Conservation (phyloP, 1,139 yeast species). For the Trichomonascaceae sp. region DNA sequence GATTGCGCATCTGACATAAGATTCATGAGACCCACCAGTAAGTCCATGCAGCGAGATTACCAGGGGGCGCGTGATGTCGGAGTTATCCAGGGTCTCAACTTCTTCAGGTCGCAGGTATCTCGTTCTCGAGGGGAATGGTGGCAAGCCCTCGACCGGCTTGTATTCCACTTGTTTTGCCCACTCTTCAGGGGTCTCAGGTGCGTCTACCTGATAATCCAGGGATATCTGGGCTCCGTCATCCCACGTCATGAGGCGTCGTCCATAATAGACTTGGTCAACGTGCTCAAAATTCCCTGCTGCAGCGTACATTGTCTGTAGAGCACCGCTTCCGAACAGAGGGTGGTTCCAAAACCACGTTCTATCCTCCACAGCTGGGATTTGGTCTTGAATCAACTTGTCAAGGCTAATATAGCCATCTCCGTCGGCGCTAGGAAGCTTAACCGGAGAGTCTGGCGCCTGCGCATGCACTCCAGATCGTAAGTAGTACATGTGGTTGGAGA, state of each 20-base stretch:
- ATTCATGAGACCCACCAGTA: slow-evolving; percentile 88
- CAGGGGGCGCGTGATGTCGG: slow-evolving; percentile 40
- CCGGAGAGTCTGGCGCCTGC: slow-evolving; percentile 13
- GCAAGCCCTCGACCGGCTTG: slow-evolving; percentile 55
- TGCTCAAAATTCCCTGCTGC: slow-evolving; percentile 42
- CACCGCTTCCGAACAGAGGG: slow-evolving; percentile 59
- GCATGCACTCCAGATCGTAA: slow-evolving; percentile 8
- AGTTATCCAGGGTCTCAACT: slow-evolving; percentile 21
- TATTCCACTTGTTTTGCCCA: slow-evolving; percentile 39
- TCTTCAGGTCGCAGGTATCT: slow-evolving; percentile 51
- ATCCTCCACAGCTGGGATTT: slow-evolving; percentile 35
- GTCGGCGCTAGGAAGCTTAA: slow-evolving; percentile 24
- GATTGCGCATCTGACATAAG: slow-evolving; percentile 53
- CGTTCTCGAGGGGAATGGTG: slow-evolving; percentile 66
- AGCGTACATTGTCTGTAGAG: slow-evolving; percentile 61
- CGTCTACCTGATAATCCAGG: slow-evolving; percentile 57
- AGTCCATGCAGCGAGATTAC: slow-evolving; percentile 70
- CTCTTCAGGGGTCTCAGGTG: slow-evolving; percentile 32
- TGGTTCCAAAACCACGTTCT: slow-evolving; percentile 40
- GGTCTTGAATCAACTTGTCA: slow-evolving; percentile 28
- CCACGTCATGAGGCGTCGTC: slow-evolving; percentile 54
- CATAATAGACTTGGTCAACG: slow-evolving; percentile 51
- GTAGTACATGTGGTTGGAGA: background rate
- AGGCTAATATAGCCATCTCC: slow-evolving; percentile 23
- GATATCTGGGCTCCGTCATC: slow-evolving; percentile 59